phyloP scores from a whole-genome alignment of 345 rosid genomes.

The Camelina sativa region DNA sequence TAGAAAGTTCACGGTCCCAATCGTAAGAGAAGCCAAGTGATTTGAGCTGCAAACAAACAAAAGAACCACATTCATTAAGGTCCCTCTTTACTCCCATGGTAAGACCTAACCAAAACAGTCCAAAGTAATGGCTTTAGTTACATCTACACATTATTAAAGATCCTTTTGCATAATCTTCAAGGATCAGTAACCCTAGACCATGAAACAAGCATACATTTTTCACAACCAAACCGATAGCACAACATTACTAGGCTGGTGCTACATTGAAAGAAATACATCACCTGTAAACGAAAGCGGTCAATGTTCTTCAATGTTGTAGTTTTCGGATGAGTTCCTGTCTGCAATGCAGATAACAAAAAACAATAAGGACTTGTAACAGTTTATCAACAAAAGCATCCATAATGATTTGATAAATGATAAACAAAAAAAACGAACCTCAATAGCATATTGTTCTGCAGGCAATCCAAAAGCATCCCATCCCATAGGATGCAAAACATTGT shows the following conservation, averaged over 20 bases:
- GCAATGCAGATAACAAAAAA: slow-evolving; percentile 30
- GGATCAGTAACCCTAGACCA: not conserved
- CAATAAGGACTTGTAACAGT: not conserved
- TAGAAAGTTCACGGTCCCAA: slow-evolving; percentile 97
- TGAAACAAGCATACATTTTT: not conserved
- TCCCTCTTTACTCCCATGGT: not conserved
- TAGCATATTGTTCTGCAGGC: slow-evolving; percentile 98
- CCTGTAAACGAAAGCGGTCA: slow-evolving; percentile 82
- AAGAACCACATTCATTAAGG: slow-evolving; percentile 6
- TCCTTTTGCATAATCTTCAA: not conserved
- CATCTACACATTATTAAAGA: not conserved
- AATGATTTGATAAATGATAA: slow-evolving; percentile 1
- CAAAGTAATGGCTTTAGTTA: not conserved
- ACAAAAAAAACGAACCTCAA: slow-evolving; percentile 58
- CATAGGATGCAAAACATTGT: slow-evolving; percentile 94
- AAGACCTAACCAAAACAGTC: slow-evolving; percentile 17
- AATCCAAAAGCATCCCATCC: slow-evolving; percentile 99
- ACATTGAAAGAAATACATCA: slow-evolving; percentile 33
- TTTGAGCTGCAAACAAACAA: slow-evolving; percentile 72
- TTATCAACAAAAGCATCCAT: slow-evolving; percentile 10
- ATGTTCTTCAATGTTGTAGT: slow-evolving; percentile 87
- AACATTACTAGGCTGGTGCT: not conserved
- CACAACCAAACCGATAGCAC: not conserved
- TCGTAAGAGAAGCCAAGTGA: slow-evolving; percentile 91
- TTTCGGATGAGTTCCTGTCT: slow-evolving; percentile 98